Conservation (phyloP, 495 filamentous ascomycete genomes). For the Collariella sp. region DNA sequence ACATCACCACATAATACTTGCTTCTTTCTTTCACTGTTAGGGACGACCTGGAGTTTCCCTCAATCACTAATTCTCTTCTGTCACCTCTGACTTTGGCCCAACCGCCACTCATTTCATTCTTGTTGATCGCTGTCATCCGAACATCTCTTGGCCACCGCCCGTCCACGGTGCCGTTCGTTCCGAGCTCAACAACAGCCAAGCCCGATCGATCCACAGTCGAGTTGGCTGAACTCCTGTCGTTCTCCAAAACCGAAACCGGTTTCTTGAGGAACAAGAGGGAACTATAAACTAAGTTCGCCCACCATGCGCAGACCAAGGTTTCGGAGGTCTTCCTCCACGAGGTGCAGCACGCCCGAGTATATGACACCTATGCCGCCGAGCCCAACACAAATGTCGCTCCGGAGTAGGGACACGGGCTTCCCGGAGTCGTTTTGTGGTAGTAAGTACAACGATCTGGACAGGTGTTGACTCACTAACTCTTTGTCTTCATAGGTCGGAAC, state of each 20-base stretch:
- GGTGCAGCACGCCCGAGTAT: slow-evolving; percentile 14
- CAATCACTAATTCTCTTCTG: not conserved
- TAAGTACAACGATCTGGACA: slow-evolving; percentile 6
- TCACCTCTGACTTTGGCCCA: not conserved
- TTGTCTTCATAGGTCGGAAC: slow-evolving; percentile 20
- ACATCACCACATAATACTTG: not conserved
- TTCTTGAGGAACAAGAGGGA: not conserved
- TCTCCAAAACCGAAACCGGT: not conserved
- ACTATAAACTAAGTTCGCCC: slow-evolving; percentile 6
- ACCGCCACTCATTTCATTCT: not conserved
- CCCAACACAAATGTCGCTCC: slow-evolving; percentile 16
- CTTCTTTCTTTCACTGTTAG: not conserved
- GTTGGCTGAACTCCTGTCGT: not conserved
- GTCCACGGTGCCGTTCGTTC: not conserved
- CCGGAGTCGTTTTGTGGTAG: slow-evolving; percentile 28
- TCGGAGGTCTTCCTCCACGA: slow-evolving; percentile 9
- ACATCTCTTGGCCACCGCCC: not conserved
- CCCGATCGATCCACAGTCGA: slow-evolving; percentile 3
- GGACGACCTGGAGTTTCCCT: slow-evolving; percentile 14
- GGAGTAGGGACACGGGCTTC: slow-evolving; percentile 28
- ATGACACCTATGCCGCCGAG: slow-evolving; percentile 16
- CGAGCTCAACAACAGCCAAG: not conserved
- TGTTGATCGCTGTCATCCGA: slow-evolving; percentile 1
- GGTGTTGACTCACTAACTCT: not conserved
- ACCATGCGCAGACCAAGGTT: slow-evolving; percentile 24